These are phyloP conservation scores for Apophysomyces ossiformis DNA, from an alignment of 371 early-diverging fungal genomes.

Conservation along the genomic window DNA sequence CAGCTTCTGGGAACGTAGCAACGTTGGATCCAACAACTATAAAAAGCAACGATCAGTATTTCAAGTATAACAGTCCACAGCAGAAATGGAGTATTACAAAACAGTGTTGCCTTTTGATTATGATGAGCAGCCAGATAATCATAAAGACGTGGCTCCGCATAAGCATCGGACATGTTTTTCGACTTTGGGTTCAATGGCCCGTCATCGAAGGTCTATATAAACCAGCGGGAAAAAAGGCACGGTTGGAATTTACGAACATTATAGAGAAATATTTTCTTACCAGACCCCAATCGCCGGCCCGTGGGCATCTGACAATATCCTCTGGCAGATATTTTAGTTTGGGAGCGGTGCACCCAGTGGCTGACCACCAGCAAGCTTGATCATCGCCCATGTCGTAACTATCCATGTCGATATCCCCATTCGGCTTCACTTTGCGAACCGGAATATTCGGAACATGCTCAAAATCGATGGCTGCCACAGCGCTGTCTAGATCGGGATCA, in stretches of 20 bases:
- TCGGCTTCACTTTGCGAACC: conserved; percentile 18
- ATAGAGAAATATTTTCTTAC: not conserved
- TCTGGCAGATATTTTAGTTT: conserved; percentile 20
- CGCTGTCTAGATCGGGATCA: conserved; percentile 40
- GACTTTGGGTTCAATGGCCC: conserved; percentile 33
- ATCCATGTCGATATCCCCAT: conserved; percentile 24
- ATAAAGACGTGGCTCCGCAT: conserved; percentile 37
- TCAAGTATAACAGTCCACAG: not conserved
- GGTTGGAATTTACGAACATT: too few relatives aligned
- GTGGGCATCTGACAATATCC: conserved; percentile 23
- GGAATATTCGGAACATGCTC: conserved; percentile 45
- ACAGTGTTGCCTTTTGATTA: conserved; percentile 34
- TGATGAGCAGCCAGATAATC: conserved; percentile 24
- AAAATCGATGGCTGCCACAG: conserved; percentile 47
- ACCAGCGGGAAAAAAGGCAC: not conserved
- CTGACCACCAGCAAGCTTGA: conserved; percentile 30
- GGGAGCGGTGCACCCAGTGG: conserved; percentile 19
- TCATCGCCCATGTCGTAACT: conserved; percentile 30
- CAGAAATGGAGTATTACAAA: conserved; percentile 31
- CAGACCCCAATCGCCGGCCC: conserved; percentile 14
- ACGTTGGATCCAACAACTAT: conserved; percentile 51
- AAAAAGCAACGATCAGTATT: not conserved
- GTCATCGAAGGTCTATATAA: conserved; percentile 41
- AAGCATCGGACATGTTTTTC: conserved; percentile 15
- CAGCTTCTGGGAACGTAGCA: conserved; percentile 41